These are phyloP conservation scores for Coelastrella sp. DNA, from an alignment of 139 green algal species.

Conservation along the genomic window DNA sequence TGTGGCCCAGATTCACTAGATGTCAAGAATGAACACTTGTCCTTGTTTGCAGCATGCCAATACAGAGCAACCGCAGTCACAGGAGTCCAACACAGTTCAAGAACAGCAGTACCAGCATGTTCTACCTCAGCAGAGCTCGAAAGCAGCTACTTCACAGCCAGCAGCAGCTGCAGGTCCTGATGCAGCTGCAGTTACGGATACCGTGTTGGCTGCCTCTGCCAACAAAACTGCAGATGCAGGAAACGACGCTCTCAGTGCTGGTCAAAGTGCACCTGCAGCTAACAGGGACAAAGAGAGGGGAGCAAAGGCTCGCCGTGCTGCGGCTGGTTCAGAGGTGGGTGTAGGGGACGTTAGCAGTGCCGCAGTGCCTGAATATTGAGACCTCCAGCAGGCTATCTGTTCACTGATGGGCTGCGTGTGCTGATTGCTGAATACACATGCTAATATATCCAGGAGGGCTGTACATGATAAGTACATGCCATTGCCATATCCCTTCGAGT, in stretches of 20 bases:
- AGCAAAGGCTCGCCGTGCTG: constrained; percentile 61
- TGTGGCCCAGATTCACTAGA: too few relatives aligned
- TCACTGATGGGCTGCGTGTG: not conserved
- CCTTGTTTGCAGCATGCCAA: too few relatives aligned
- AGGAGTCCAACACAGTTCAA: too few relatives aligned
- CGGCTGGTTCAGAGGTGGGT: constrained; percentile 65
- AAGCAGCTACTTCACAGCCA: not conserved
- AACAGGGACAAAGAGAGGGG: constrained; percentile 3
- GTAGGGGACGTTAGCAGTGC: not conserved
- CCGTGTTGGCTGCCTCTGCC: not conserved
- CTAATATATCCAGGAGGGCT: too few relatives aligned
- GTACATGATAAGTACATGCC: too few relatives aligned
- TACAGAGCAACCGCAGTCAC: too few relatives aligned
- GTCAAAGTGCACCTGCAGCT: not conserved
- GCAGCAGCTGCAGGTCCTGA: not conserved
- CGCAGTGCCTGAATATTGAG: too few relatives aligned
- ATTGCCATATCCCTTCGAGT: too few relatives aligned
- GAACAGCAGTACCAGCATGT: too few relatives aligned
- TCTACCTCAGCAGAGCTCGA: not conserved
- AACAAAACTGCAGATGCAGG: not conserved
- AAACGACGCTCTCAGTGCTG: too few relatives aligned
- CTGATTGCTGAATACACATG: too few relatives aligned
- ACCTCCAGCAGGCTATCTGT: not conserved
- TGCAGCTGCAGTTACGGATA: not conserved
- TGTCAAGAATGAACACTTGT: too few relatives aligned